Conservation (phyloP, 2,329 filamentous ascomycete species). For the Diaporthe sp. region DNA sequence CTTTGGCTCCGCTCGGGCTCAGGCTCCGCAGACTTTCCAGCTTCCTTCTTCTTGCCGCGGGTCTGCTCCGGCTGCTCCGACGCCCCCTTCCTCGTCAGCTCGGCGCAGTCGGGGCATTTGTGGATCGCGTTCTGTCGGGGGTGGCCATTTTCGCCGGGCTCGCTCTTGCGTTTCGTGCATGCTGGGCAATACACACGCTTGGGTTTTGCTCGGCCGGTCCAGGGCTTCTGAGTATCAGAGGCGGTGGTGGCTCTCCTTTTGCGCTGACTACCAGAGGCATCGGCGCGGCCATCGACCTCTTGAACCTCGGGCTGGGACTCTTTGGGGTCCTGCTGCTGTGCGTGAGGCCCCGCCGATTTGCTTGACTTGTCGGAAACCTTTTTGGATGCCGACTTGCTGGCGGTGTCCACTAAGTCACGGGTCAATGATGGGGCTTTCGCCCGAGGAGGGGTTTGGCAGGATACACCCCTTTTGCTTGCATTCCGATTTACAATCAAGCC, state of each 20-base stretch:
- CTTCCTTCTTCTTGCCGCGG: too few species aligned
- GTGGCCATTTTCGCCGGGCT: not conserved
- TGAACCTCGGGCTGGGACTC: not conserved
- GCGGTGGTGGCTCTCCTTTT: too few species aligned
- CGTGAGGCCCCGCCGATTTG: not conserved
- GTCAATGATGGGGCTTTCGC: too few species aligned
- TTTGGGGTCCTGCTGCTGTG: not conserved
- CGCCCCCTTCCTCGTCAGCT: not conserved
- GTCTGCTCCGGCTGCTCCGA: not conserved
- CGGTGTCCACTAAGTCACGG: not conserved
- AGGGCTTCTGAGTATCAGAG: not conserved
- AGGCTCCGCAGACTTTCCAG: not conserved
- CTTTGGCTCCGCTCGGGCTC: too few species aligned
- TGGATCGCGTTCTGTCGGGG: not conserved
- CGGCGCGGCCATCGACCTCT: not conserved
- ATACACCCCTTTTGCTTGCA: not conserved
- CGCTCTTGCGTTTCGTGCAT: not conserved
- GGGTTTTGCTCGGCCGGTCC: too few species aligned
- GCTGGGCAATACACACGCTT: not conserved
- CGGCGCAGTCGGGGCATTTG: not conserved
- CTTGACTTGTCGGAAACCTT: too few species aligned
- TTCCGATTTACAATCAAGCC: not conserved
- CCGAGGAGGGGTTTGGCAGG: too few species aligned
- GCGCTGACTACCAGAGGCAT: not conserved
- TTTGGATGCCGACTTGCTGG: not conserved